phyloP scores from a whole-genome alignment of 2,329 filamentous ascomycete species.

The Fusarium sp. region DNA sequence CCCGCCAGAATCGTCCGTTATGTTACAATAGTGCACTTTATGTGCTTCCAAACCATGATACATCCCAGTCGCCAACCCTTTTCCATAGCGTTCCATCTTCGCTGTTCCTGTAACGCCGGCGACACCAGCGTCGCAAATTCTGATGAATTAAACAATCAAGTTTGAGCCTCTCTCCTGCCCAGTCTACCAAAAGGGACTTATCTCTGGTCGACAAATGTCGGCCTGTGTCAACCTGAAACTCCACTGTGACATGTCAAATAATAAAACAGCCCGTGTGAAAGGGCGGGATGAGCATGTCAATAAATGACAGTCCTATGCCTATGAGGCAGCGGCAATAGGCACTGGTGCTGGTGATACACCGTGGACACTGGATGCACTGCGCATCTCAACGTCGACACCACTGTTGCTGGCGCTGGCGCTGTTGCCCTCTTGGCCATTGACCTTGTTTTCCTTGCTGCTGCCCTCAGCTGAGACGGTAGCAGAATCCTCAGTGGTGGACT shows the following conservation, averaged over 20 bases:
- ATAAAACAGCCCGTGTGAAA: conserved; percentile 27
- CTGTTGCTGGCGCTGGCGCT: conserved; percentile 61
- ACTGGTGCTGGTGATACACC: conserved; percentile 65
- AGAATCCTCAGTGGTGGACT: conserved; percentile 61
- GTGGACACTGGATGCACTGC: conserved; percentile 63
- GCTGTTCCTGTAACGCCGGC: conserved; percentile 46
- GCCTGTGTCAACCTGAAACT: conserved; percentile 34
- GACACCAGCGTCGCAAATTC: conserved; percentile 43
- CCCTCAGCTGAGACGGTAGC: conserved; percentile 60
- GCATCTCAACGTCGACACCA: conserved; percentile 65
- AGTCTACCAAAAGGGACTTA: conserved; percentile 27
- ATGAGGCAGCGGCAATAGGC: conserved; percentile 61
- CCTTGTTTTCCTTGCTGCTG: conserved; percentile 75
- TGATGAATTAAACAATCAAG: conserved; percentile 10
- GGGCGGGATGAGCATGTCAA: conserved; percentile 10
- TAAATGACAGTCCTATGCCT: conserved; percentile 6
- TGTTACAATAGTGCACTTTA: conserved; percentile 25
- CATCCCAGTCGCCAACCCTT: conserved; percentile 25
- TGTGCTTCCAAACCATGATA: conserved; percentile 21
- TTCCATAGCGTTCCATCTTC: conserved; percentile 32
- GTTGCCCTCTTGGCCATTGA: conserved; percentile 65
- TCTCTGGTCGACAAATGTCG: conserved; percentile 16
- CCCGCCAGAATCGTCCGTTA: conserved; percentile 16
- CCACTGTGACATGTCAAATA: conserved; percentile 22
- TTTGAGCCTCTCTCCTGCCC: conserved; percentile 26